Evolutionary conservation across 345 rosid species (phyloP).

Genomic region (Brassica napus): Da-Ae NC_063434.1:21929501-21930000

Average conservation of each 20-base stretch:
- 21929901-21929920: slow-evolving; percentile 96
- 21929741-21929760: slow-evolving; percentile 50
- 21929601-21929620: slow-evolving; percentile 6
- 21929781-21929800: slow-evolving; percentile 96
- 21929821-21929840: slow-evolving; percentile 87
- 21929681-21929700: slow-evolving; percentile 16
- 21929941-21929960: slow-evolving; percentile 95
- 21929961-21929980: slow-evolving; percentile 96
- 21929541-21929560: slow-evolving; percentile 8
- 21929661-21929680: slow-evolving; percentile 15
- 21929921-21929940: slow-evolving; percentile 98
- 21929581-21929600: slow-evolving; percentile 16
- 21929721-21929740: slow-evolving; percentile 39
- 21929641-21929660: slow-evolving; percentile 21
- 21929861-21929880: slow-evolving; percentile 88
- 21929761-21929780: slow-evolving; percentile 86
- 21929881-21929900: slow-evolving; percentile 91
- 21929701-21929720: slow-evolving; percentile 37
- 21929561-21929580: slow-evolving; percentile 3
- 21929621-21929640: slow-evolving; percentile 13
- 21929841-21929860: slow-evolving; percentile 96
- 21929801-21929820: slow-evolving; percentile 83
- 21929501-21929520: neutral
- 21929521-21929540: neutral
- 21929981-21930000: slow-evolving; percentile 79